A percentile compares a stretch with the other conserved stretches of the same genome.
Evolutionary conservation across 2,329 filamentous ascomycete genomes (phyloP).

Genomic region (Pseudonectria buxi): DNA sequence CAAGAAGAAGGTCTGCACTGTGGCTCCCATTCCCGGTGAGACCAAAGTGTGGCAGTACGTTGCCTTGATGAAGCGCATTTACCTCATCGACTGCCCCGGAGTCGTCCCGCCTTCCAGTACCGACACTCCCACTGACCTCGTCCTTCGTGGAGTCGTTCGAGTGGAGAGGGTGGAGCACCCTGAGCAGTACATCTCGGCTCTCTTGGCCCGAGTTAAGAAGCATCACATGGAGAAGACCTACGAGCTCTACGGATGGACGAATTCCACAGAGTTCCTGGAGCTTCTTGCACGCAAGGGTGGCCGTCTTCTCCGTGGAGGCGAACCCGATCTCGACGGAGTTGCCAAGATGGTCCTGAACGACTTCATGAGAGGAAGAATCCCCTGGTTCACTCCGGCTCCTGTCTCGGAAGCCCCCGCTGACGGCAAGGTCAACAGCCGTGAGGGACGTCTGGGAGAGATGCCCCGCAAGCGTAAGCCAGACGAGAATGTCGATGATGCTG

Average conservation of each 20-base stretch:
- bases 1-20: constrained; percentile 89
- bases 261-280: constrained; percentile 78
- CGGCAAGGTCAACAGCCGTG: constrained; percentile 58
- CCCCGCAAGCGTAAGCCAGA: constrained; percentile 67
- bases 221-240: constrained; percentile 92
- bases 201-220: constrained; percentile 72
- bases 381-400: constrained; percentile 88
- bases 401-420: constrained; percentile 44
- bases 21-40: constrained; percentile 91
- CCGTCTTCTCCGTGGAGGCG: constrained; percentile 81
- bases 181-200: constrained; percentile 85
- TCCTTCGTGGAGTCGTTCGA: constrained; percentile 84
- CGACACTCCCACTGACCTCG: constrained; percentile 79
- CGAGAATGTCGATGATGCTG: constrained; percentile 40
- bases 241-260: constrained; percentile 71
- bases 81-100: constrained; percentile 90
- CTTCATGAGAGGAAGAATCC: constrained; percentile 89
- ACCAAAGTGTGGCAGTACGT: constrained; percentile 99
- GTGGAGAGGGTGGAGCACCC: constrained; percentile 96
- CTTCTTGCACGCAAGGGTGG: constrained; percentile 81
- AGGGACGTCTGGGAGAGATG: constrained; percentile 81
- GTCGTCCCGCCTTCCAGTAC: constrained; percentile 84
- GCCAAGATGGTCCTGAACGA: constrained; percentile 97
- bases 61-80: constrained; percentile 85
- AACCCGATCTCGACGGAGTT: constrained; percentile 88